Evolutionary conservation across 331 rosid genomes (phyloP).

Genomic region (Acacia pycnantha): DNA sequence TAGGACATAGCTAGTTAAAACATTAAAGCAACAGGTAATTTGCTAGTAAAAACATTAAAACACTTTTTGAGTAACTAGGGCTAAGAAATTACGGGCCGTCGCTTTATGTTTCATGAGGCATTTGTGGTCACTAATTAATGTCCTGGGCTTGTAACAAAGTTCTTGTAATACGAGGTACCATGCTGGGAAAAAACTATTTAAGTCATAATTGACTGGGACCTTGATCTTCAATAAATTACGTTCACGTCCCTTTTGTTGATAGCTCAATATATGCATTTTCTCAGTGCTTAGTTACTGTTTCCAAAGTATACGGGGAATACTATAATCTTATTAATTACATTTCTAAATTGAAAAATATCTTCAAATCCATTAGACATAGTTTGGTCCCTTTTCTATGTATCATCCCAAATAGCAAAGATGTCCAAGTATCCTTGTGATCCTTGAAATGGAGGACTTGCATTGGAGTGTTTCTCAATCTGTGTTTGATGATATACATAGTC

Average conservation of each 20-base stretch:
- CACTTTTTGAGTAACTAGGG: background rate
- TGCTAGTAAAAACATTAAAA: background rate
- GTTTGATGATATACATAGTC: background rate
- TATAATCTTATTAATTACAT: background rate
- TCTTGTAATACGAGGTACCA: slow-evolving; percentile 6
- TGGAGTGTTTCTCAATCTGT: background rate
- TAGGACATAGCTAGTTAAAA: background rate
- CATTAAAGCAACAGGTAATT: background rate
- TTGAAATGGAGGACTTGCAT: slow-evolving; percentile 6
- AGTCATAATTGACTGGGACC: background rate
- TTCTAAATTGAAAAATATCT: background rate
- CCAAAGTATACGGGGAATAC: background rate
- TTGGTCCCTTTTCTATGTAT: background rate
- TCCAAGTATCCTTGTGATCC: background rate
- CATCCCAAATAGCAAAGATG: background rate
- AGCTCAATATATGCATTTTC: background rate
- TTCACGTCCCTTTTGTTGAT: slow-evolving; percentile 5
- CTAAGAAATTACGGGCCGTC: background rate
- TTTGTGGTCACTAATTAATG: background rate
- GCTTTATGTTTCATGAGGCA: slow-evolving; percentile 2
- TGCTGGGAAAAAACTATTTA: background rate
- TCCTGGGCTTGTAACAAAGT: slow-evolving; percentile 3
- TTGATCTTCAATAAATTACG: background rate
- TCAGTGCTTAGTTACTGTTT: background rate
- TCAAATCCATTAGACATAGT: background rate